These are phyloP conservation scores for Plantago ovata DNA, from an alignment of 257 asterid genomes.

Conservation along the genomic window DNA sequence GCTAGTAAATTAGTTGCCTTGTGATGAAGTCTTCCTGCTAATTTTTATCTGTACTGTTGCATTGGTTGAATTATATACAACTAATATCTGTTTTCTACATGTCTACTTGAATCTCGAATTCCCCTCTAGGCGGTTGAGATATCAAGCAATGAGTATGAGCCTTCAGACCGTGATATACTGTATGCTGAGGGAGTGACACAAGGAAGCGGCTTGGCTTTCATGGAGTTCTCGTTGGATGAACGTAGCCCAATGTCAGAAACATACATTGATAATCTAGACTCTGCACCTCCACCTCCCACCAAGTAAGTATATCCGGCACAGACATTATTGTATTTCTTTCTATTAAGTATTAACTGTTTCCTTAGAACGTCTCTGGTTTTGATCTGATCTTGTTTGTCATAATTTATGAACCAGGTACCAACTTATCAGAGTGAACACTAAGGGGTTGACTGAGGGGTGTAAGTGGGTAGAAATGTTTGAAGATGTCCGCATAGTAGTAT, in stretches of 20 bases:
- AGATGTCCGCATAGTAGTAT: slow-evolving; percentile 78
- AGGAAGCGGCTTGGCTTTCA: slow-evolving; percentile 87
- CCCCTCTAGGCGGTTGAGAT: slow-evolving; percentile 81
- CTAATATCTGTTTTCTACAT: background rate
- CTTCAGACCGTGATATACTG: slow-evolving; percentile 82
- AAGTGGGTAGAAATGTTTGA: slow-evolving; percentile 99
- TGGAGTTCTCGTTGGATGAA: slow-evolving; percentile 91
- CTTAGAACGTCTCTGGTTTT: background rate
- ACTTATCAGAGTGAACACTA: slow-evolving; percentile 78
- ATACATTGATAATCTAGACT: slow-evolving; percentile 73
- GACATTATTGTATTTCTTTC: background rate
- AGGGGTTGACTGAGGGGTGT: slow-evolving; percentile 82
- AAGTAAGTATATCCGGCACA: slow-evolving; percentile 35
- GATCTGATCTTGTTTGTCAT: background rate
- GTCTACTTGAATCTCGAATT: background rate
- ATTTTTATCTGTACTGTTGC: too few species aligned
- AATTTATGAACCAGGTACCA: slow-evolving; percentile 51
- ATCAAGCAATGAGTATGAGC: slow-evolving; percentile 94
- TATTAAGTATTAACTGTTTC: background rate
- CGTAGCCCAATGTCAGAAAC: slow-evolving; percentile 94
- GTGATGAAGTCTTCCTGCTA: too few species aligned
- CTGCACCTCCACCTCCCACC: slow-evolving; percentile 66
- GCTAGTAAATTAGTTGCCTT: too few species aligned
- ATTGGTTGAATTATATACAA: too few species aligned
- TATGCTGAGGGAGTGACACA: slow-evolving; percentile 94